A percentile compares a stretch with the other conserved stretches of the same genome.
Conservation (phyloP, 257 asterid genomes). For the Nicotiana tabacum region DNA sequence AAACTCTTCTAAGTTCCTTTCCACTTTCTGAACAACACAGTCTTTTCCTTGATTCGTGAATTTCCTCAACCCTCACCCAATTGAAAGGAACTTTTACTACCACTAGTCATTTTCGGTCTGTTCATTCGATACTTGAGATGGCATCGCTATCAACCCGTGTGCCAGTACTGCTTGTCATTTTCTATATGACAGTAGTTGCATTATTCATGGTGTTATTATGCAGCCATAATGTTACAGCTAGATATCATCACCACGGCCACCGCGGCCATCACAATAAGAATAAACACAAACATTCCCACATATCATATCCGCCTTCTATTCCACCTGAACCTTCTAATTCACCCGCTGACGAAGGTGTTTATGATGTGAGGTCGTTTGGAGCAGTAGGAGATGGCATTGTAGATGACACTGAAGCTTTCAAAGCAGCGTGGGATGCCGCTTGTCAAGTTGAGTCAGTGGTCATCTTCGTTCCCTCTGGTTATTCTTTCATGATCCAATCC, state of each 20-base stretch:
- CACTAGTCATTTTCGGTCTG: neutral
- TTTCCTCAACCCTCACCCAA: neutral
- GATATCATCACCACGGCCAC: constrained; percentile 34
- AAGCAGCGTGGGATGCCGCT: constrained; percentile 51
- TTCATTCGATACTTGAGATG: neutral
- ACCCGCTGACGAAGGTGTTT: constrained; percentile 14
- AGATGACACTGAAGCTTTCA: constrained; percentile 53
- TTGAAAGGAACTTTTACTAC: neutral
- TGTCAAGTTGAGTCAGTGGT: constrained; percentile 34
- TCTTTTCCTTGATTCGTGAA: neutral
- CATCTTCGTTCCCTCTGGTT: constrained; percentile 39
- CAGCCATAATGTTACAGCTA: constrained; percentile 17
- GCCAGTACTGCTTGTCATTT: neutral
- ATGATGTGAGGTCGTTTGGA: constrained; percentile 47
- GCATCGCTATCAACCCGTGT: constrained; percentile 2
- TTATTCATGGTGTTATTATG: neutral
- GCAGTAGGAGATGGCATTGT: constrained; percentile 41
- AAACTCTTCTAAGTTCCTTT: constrained; percentile 9
- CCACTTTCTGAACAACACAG: constrained; percentile 8
- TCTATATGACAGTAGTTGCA: neutral
- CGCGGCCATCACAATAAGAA: constrained; percentile 17
- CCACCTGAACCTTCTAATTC: constrained; percentile 28
- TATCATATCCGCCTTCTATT: constrained; percentile 33
- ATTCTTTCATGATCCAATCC: constrained; percentile 47
- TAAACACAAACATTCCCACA: constrained; percentile 25